These are phyloP conservation scores for Sisymbrium altissimum DNA, from an alignment of 345 rosid species.

Conservation along the genomic window DNA sequence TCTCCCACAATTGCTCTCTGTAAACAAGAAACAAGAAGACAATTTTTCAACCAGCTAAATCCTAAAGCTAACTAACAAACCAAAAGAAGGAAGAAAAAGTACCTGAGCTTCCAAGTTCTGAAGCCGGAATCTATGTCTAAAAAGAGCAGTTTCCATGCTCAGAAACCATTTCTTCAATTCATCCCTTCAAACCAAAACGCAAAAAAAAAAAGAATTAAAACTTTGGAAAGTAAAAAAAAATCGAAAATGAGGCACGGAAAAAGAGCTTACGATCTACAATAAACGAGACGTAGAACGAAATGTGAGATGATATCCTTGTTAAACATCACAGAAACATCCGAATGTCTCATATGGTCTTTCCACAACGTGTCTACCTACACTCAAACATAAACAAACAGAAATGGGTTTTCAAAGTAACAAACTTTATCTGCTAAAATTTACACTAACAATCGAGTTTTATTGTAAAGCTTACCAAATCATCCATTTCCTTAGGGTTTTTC, in stretches of 20 bases:
- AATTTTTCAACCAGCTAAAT: background rate
- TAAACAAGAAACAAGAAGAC: background rate
- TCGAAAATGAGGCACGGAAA: background rate
- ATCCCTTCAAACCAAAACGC: conserved; percentile 44
- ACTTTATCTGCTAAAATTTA: background rate
- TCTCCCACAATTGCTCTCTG: conserved; percentile 68
- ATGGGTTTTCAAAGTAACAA: background rate
- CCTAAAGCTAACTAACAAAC: background rate
- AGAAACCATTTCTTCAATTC: conserved; percentile 93
- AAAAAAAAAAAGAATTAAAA: background rate
- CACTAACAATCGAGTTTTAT: background rate
- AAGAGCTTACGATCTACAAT: conserved; percentile 76
- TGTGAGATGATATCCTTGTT: conserved; percentile 84
- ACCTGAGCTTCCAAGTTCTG: conserved; percentile 58
- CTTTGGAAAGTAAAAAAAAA: background rate
- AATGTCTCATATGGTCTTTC: conserved; percentile 71
- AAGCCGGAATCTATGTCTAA: conserved; percentile 55
- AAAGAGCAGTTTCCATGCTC: conserved; percentile 77
- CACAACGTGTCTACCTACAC: conserved; percentile 46
- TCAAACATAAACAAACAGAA: background rate
- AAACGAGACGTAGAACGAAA: conserved; percentile 80
- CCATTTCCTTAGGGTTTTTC: conserved; percentile 71
- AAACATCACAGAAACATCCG: conserved; percentile 41
- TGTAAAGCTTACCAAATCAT: conserved; percentile 43
- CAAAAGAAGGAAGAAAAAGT: background rate